phyloP scores from a whole-genome alignment of 2,329 filamentous ascomycete species.

The Tolypocladium amazonense region DNA sequence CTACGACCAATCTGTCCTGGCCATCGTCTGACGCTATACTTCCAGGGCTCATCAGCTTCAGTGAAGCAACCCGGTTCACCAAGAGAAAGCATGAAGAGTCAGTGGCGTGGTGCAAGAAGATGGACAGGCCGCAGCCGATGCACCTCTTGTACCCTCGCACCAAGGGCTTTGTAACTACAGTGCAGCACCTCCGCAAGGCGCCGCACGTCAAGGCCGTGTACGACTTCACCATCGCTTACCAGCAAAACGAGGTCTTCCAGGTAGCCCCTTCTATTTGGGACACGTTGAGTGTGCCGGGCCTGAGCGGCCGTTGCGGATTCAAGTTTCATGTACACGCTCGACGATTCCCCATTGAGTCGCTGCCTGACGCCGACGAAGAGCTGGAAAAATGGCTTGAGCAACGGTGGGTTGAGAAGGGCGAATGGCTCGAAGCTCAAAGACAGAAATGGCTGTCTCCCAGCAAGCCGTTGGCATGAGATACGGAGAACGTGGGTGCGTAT shows the following conservation, averaged over 20 bases:
- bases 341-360: conserved; percentile 35
- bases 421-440: conserved; percentile 30
- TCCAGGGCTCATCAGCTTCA: conserved; percentile 53
- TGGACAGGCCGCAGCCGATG: conserved; percentile 37
- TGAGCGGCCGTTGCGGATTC: conserved; percentile 29
- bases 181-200: conserved; percentile 41
- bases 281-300: conserved; percentile 28
- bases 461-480: neutral
- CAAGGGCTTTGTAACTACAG: conserved; percentile 49
- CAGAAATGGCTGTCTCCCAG: conserved; percentile 7
- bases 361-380: conserved; percentile 35
- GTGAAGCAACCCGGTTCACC: conserved; percentile 52
- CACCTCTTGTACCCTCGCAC: conserved; percentile 50
- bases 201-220: conserved; percentile 43
- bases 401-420: conserved; percentile 41
- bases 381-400: conserved; percentile 42
- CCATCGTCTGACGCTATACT: neutral
- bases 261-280: conserved; percentile 42
- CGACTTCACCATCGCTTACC: conserved; percentile 44
- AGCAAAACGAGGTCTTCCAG: conserved; percentile 30
- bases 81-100: conserved; percentile 40
- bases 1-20: neutral
- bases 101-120: conserved; percentile 38
- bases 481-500: neutral
- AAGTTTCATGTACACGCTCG: conserved; percentile 40